A percentile compares a stretch with the other conserved stretches of the same genome.
Conservation (phyloP, 2,329 filamentous ascomycete genomes). For the Claviceps pusilla region DNA sequence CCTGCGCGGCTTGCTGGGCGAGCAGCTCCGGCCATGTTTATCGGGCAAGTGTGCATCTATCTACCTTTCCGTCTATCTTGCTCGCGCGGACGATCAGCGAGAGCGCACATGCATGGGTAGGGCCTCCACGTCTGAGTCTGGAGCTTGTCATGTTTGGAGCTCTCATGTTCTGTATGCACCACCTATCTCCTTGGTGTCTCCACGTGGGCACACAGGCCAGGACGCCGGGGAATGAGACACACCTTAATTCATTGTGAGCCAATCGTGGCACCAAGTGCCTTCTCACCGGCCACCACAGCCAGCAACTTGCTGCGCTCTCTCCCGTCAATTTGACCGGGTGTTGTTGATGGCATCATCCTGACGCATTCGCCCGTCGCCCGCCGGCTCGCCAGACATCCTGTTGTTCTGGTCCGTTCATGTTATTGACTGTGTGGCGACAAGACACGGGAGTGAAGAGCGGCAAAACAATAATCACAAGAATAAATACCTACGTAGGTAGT, state of each 20-base stretch:
- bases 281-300: conserved; percentile 1
- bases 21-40: background rate
- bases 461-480: too few species aligned
- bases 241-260: background rate
- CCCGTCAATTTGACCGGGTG: background rate
- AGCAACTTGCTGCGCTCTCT: background rate
- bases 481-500: too few species aligned
- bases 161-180: background rate
- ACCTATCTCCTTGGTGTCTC: background rate
- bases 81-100: background rate
- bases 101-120: background rate
- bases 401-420: background rate
- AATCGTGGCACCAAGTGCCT: background rate
- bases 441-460: background rate
- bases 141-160: background rate
- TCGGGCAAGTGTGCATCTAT: background rate
- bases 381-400: background rate
- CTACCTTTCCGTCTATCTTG: background rate
- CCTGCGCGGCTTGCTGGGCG: background rate
- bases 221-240: background rate
- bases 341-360: background rate
- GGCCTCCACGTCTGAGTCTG: background rate
- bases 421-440: background rate
- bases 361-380: background rate
- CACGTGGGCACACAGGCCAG: conserved; percentile 2